A percentile compares a stretch with the other conserved stretches of the same genome.
Conservation (phyloP, 345 rosid species). For the Arabidopsis suecica region DNA sequence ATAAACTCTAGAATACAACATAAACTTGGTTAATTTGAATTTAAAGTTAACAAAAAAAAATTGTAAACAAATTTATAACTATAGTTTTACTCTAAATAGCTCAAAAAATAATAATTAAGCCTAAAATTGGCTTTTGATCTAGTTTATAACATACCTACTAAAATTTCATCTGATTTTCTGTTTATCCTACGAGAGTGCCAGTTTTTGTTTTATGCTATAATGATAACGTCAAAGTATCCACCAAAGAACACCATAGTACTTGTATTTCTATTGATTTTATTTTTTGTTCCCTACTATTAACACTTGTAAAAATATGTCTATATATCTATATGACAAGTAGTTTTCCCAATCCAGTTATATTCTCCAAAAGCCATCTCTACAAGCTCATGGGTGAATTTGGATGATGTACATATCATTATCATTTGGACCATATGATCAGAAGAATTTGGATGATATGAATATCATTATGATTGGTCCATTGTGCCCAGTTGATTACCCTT, state of each 20-base stretch:
- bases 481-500: conserved; percentile 32
- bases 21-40: no score
- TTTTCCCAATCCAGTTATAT: conserved; percentile 25
- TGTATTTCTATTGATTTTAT: background rate
- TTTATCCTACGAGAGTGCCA: no score
- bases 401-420: conserved; percentile 5
- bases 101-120: no score
- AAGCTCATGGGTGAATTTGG: conserved; percentile 16
- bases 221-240: background rate
- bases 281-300: background rate
- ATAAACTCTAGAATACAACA: no score
- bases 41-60: no score
- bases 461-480: conserved; percentile 36
- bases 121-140: no score
- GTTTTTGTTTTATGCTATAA: no score
- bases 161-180: no score
- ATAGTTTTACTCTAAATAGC: no score
- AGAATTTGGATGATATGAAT: conserved; percentile 24
- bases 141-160: no score
- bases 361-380: conserved; percentile 26
- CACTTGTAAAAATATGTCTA: background rate
- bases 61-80: no score
- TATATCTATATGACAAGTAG: conserved; percentile 14
- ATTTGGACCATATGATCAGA: conserved; percentile 37
- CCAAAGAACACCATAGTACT: background rate